These are phyloP conservation scores for Aspergillus kassunensis DNA, from an alignment of 495 filamentous ascomycete genomes.

Conservation along the genomic window DNA sequence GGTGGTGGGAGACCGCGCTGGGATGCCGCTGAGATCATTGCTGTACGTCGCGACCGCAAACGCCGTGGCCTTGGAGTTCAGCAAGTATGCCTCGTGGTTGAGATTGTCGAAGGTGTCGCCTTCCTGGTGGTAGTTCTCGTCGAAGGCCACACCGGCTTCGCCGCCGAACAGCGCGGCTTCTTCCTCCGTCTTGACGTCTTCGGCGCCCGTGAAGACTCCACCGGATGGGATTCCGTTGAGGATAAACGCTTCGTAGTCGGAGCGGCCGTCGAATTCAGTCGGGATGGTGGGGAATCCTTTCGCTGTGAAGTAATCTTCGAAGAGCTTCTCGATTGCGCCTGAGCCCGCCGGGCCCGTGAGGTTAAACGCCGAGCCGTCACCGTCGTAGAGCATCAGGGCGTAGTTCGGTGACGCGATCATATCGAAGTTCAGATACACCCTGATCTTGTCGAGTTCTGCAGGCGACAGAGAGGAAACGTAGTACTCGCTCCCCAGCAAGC, in stretches of 20 bases:
- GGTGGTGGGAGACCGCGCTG: conserved; percentile 13
- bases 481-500: conserved; percentile 58
- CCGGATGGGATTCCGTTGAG: conserved; percentile 59
- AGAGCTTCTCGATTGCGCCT: conserved; percentile 58
- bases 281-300: conserved; percentile 40
- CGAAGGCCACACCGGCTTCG: conserved; percentile 52
- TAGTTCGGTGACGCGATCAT: conserved; percentile 77
- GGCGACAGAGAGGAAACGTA: conserved; percentile 51
- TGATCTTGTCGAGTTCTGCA: conserved; percentile 52
- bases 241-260: conserved; percentile 67
- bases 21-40: conserved; percentile 46
- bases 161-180: conserved; percentile 59
- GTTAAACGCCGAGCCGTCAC: conserved; percentile 61
- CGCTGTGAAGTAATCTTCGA: conserved; percentile 55
- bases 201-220: conserved; percentile 68
- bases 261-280: conserved; percentile 59
- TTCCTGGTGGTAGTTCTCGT: conserved; percentile 59
- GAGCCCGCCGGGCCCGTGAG: conserved; percentile 59
- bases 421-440: conserved; percentile 72
- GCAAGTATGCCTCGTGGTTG: conserved; percentile 53
- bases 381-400: conserved; percentile 65
- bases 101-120: conserved; percentile 60
- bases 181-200: conserved; percentile 57
- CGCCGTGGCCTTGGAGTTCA: conserved; percentile 60
- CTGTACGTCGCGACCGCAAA: conserved; percentile 61